These are phyloP conservation scores for Taphrina betulina DNA, from an alignment of 1,139 yeast genomes.

Conservation along the genomic window DNA sequence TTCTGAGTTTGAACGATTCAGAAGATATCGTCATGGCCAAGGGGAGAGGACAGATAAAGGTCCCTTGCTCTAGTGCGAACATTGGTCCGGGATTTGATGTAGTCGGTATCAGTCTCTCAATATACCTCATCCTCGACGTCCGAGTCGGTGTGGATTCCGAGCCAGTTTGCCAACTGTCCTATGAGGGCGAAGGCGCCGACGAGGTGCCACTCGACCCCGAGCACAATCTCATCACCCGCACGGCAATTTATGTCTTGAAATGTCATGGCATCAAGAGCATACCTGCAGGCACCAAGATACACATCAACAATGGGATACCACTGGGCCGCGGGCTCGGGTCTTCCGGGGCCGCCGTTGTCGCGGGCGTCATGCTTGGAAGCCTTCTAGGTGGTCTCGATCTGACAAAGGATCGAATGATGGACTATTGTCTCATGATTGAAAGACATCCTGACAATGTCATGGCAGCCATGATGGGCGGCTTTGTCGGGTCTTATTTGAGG, in stretches of 20 bases:
- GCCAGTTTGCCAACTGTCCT: constrained; percentile 58
- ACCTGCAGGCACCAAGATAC: constrained; percentile 80
- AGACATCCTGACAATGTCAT: constrained; percentile 98
- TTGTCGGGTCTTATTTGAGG: constrained; percentile 89
- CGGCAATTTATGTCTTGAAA: constrained; percentile 85
- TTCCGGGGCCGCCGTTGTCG: constrained; percentile 98
- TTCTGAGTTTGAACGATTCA: too few relatives aligned
- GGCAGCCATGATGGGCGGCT: constrained; percentile 99
- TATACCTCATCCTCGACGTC: constrained; percentile 70
- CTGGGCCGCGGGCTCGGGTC: constrained; percentile 96
- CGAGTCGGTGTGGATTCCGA: constrained; percentile 25
- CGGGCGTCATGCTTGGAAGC: constrained; percentile 90
- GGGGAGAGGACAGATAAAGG: constrained; percentile 51
- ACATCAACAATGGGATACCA: constrained; percentile 86
- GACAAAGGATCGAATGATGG: constrained; percentile 78
- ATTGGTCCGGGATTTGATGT: constrained; percentile 99
- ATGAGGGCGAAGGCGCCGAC: constrained; percentile 74
- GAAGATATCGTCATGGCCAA: too few relatives aligned
- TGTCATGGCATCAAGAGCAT: constrained; percentile 72
- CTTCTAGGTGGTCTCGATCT: constrained; percentile 73
- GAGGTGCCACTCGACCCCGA: constrained; percentile 76
- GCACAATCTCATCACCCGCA: constrained; percentile 80
- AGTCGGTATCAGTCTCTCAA: constrained; percentile 79
- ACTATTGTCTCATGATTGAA: constrained; percentile 93
- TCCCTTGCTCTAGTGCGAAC: constrained; percentile 96